Evolutionary conservation across 2,329 filamentous ascomycete genomes (phyloP).

Genomic region (Aspergillus glaucus): DNA sequence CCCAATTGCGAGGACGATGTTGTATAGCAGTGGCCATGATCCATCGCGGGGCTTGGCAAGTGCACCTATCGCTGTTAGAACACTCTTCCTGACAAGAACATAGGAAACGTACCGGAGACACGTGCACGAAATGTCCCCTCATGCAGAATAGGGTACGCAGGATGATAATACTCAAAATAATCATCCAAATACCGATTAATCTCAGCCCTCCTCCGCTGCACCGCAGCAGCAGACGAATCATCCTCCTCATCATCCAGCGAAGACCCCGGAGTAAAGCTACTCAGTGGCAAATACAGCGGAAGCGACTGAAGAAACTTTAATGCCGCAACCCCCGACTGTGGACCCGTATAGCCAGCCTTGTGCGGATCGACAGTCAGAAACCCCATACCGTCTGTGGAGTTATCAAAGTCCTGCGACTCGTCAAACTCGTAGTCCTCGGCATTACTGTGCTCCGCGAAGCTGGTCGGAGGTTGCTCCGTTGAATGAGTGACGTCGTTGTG

Average conservation of each 20-base stretch:
- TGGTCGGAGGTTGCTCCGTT: slow-evolving; percentile 11
- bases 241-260: slow-evolving; percentile 12
- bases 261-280: slow-evolving; percentile 11
- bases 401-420: slow-evolving; percentile 15
- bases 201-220: slow-evolving; percentile 2
- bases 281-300: slow-evolving; percentile 12
- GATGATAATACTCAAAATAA: slow-evolving; percentile 14
- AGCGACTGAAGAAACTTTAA: slow-evolving; percentile 14
- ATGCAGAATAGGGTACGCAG: slow-evolving; percentile 14
- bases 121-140: slow-evolving; percentile 14
- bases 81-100: background rate
- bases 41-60: slow-evolving; percentile 13
- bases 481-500: slow-evolving; percentile 9
- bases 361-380: slow-evolving; percentile 13
- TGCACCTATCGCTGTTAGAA: slow-evolving; percentile 7
- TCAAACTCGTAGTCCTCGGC: slow-evolving; percentile 17
- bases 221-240: background rate
- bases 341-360: slow-evolving; percentile 14
- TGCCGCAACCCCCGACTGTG: slow-evolving; percentile 13
- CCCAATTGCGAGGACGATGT: slow-evolving; percentile 13
- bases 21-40: slow-evolving; percentile 14
- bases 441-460: slow-evolving; percentile 12
- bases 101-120: slow-evolving; percentile 3
- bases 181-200: slow-evolving; percentile 10
- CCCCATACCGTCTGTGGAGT: slow-evolving; percentile 14